These are phyloP conservation scores for Elsinoe australis DNA, from an alignment of 2,329 filamentous ascomycete genomes.

Conservation along the genomic window DNA sequence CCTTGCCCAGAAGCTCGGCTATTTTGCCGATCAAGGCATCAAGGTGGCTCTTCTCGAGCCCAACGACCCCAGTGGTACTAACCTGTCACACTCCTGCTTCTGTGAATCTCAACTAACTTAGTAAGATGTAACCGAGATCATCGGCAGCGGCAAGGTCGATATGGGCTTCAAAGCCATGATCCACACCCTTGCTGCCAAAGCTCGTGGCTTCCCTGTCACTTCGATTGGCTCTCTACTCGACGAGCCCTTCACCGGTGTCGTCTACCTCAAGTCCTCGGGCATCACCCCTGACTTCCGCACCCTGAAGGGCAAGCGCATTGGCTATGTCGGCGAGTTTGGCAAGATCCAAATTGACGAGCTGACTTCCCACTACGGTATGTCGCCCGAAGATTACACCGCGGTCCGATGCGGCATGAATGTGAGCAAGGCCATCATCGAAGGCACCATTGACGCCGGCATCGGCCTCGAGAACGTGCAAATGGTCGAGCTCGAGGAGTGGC, in stretches of 20 bases:
- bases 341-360: conserved; percentile 80
- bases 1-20: conserved; percentile 67
- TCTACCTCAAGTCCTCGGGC: conserved; percentile 66
- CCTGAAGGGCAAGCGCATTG: conserved; percentile 68
- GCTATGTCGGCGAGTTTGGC: conserved; percentile 73
- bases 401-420: conserved; percentile 78
- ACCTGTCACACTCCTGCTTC: conserved; percentile 20
- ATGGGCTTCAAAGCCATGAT: conserved; percentile 82
- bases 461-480: conserved; percentile 77
- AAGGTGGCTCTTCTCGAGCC: conserved; percentile 71
- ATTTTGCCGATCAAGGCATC: conserved; percentile 66
- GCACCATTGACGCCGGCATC: conserved; percentile 65
- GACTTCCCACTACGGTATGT: conserved; percentile 69
- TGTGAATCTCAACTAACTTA: neutral
- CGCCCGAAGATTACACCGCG: conserved; percentile 63
- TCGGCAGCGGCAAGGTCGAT: conserved; percentile 67
- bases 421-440: conserved; percentile 64
- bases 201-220: conserved; percentile 62
- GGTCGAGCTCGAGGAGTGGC: conserved; percentile 74
- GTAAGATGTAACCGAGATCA: conserved; percentile 68
- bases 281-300: conserved; percentile 69
- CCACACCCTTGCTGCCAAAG: conserved; percentile 70
- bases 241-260: conserved; percentile 71
- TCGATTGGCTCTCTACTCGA: conserved; percentile 70
- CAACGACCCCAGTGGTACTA: conserved; percentile 63